A percentile compares a stretch with the other conserved stretches of the same genome.
Conservation (phyloP, 2,329 filamentous ascomycete species). For the Aspergillus persii region DNA sequence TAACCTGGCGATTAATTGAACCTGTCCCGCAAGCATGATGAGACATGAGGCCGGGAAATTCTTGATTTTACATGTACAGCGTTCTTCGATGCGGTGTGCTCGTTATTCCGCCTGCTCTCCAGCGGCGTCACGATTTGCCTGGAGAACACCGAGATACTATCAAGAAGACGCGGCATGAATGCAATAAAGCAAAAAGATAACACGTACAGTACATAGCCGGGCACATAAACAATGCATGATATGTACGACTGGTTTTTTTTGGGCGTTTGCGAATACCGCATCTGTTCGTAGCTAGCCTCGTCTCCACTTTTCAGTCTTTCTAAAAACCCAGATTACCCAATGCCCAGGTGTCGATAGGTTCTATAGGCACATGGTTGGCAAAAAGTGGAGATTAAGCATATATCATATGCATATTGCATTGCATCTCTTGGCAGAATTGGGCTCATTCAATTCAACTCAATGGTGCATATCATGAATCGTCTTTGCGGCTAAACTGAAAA, state of each 20-base stretch:
- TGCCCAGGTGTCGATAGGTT: constrained; percentile 14
- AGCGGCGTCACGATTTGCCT: background rate
- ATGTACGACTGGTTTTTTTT: background rate
- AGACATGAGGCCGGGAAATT: constrained; percentile 5
- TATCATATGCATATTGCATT: constrained; percentile 17
- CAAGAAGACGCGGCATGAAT: background rate
- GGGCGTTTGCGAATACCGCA: background rate
- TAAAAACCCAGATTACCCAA: constrained; percentile 16
- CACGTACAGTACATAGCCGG: background rate
- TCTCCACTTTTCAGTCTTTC: constrained; percentile 15
- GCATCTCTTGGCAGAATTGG: constrained; percentile 10
- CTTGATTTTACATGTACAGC: background rate
- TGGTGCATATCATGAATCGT: constrained; percentile 14
- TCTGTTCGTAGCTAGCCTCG: background rate
- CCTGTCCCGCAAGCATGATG: background rate
- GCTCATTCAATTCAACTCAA: constrained; percentile 12
- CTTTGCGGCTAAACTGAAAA: background rate
- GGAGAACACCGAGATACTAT: background rate
- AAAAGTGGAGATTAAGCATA: constrained; percentile 8
- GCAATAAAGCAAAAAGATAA: background rate
- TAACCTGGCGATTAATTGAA: background rate
- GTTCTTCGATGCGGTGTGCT: constrained; percentile 8
- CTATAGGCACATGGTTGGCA: constrained; percentile 14
- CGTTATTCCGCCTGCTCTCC: background rate
- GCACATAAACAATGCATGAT: constrained; percentile 8